Evolutionary conservation across 2,329 filamentous ascomycete species (phyloP), one percentile per base, ranked within the genome.

Genomic region (Exophiala bonariae): DNA sequence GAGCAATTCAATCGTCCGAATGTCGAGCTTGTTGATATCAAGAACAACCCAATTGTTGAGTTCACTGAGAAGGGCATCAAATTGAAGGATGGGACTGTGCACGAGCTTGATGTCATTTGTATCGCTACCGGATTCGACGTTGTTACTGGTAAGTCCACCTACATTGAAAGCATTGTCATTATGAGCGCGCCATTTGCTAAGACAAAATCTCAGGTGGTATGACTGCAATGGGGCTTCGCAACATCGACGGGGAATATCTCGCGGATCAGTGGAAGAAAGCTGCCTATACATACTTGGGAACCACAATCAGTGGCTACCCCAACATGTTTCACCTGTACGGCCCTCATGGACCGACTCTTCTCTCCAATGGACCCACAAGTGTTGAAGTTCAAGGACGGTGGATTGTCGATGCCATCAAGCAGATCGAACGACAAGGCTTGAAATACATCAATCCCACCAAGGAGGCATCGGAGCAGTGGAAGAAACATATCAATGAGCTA

Each of bases 361-460:
- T 82, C 3, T 63, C 68, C 58, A 84, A 82, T 54, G 80, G 79
- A 0, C 80, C 81, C 0, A 72, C 75, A 0, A 71, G 66, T 1
- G 71, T 77, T 10, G 77, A 81, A 53, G 56, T 79, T 0, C 80
- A 84, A 56, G 79, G 78, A 2, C 66, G 76, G 0, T 83, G 78
- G 78, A 55, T 55, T 28, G 66, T 69, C 10, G 72, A 78, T 38
- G 59, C 61, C 34, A 78, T 84, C 41, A 63, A 67, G 23, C 72
- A 78, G 58, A 74, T 81, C 57, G 60, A 69, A 47, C 51, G 55
- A 1, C 63, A 76, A 19, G 63, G 64, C 2, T 64, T 80, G 60
- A 73, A 71, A 54, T 76, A 74, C 49, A 72, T 83, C 38, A 71
- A 81, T 48, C 69, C 77, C 1, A 72, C 66, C 33, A 38, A 48